Percentiles rank a stretch among this genome's conserved stretches.
phyloP scores from a whole-genome alignment of 148 eudicot species.

The Silene conica region DNA sequence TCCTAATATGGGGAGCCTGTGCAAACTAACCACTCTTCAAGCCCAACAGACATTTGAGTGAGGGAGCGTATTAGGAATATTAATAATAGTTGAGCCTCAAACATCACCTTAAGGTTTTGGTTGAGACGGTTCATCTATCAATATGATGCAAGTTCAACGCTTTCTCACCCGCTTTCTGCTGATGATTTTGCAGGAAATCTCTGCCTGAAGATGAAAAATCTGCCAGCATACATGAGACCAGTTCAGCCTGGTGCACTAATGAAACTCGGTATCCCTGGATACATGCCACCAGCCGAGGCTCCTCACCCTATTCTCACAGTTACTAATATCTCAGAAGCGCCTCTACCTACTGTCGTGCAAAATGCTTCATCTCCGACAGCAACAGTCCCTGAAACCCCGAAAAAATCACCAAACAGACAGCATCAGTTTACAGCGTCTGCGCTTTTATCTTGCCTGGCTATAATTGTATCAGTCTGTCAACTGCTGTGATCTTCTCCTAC shows the following conservation, averaged over 20 bases:
- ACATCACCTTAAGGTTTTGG: no score
- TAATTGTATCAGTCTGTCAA: slow-evolving; percentile 17
- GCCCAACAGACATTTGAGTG: no score
- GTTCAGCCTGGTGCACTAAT: slow-evolving; percentile 44
- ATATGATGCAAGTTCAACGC: no score
- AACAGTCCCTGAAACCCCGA: slow-evolving; percentile 14
- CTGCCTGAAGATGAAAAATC: slow-evolving; percentile 34
- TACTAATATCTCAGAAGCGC: slow-evolving; percentile 59
- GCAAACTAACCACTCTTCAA: no score
- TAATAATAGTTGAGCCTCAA: no score
- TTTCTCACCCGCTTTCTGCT: background rate
- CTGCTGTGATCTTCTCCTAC: slow-evolving; percentile 21
- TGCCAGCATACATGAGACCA: slow-evolving; percentile 53
- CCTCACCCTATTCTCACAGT: slow-evolving; percentile 57
- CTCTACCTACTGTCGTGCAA: slow-evolving; percentile 30
- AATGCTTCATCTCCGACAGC: slow-evolving; percentile 19
- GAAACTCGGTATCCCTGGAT: background rate
- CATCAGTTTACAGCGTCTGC: slow-evolving; percentile 17
- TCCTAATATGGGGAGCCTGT: no score
- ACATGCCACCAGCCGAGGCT: slow-evolving; percentile 59
- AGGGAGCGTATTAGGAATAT: no score
- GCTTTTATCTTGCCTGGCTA: slow-evolving; percentile 16
- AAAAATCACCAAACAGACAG: slow-evolving; percentile 18
- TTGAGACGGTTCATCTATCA: no score
- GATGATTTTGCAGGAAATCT: slow-evolving; percentile 49